Evolutionary conservation across 305 asterid species (phyloP).

Genomic region (Fraxinus nigra): DNA sequence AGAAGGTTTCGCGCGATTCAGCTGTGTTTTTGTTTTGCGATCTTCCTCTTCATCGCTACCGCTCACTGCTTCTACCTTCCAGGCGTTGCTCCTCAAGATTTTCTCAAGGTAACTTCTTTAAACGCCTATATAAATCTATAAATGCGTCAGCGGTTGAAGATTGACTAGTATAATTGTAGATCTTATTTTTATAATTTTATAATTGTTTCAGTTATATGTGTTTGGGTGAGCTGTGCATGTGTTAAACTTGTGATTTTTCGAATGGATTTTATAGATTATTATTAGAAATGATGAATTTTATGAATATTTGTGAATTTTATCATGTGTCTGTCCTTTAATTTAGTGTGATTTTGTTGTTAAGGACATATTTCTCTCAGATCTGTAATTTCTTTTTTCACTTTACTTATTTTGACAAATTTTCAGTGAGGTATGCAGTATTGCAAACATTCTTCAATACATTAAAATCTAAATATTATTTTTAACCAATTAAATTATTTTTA

Average conservation of each 20-base stretch:
- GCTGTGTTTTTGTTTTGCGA: constrained; percentile 3
- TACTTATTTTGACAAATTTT: background rate
- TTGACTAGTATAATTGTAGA: background rate
- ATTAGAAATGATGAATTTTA: background rate
- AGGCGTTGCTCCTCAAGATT: constrained; percentile 56
- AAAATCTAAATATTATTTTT: background rate
- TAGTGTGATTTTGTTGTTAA: background rate
- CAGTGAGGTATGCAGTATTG: background rate
- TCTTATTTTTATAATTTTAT: background rate
- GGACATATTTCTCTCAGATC: background rate
- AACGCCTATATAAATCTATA: background rate
- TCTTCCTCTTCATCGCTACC: constrained; percentile 25
- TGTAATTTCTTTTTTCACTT: background rate
- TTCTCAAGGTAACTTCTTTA: constrained; percentile 21
- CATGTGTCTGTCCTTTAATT: background rate
- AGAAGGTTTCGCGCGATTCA: background rate
- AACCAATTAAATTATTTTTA: background rate
- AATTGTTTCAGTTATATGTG: background rate
- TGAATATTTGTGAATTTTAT: background rate
- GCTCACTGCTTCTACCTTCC: constrained; percentile 47
- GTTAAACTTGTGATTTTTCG: background rate
- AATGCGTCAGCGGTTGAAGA: background rate
- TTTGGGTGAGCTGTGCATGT: background rate
- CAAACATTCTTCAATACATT: background rate
- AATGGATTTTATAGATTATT: background rate